Evolutionary conservation across 2,329 filamentous ascomycete species (phyloP).

Genomic region (Alternaria brassicae): DNA sequence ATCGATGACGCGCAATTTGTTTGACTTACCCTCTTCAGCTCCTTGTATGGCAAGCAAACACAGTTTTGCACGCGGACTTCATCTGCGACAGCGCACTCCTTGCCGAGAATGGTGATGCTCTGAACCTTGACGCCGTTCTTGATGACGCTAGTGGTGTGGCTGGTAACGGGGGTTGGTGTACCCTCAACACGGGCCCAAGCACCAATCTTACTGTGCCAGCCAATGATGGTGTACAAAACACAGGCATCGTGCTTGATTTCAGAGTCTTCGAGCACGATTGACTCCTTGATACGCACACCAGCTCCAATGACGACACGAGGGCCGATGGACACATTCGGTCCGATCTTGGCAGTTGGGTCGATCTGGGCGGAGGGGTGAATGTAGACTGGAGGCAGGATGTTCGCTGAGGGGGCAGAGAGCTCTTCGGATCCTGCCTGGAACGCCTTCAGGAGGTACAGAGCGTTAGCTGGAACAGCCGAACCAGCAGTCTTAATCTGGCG

Average conservation of each 20-base stretch:
- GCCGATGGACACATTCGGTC: conserved; percentile 94
- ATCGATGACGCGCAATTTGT: background rate
- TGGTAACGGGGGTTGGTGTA: conserved; percentile 83
- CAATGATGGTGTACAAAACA: conserved; percentile 93
- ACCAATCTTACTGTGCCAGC: conserved; percentile 93
- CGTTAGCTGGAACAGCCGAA: conserved; percentile 94
- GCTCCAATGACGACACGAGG: conserved; percentile 85
- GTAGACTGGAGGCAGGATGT: conserved; percentile 90
- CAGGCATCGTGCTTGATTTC: conserved; percentile 98
- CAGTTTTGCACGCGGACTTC: conserved; percentile 98
- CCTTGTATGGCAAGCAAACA: conserved; percentile 96
- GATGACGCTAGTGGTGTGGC: conserved; percentile 91
- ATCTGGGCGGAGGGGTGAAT: conserved; percentile 91
- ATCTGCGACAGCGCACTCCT: conserved; percentile 92
- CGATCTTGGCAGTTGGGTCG: conserved; percentile 93
- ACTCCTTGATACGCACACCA: conserved; percentile 91
- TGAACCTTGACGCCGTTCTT: conserved; percentile 99
- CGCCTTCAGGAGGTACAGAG: conserved; percentile 93
- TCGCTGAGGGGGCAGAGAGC: conserved; percentile 81
- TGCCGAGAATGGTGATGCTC: conserved; percentile 95
- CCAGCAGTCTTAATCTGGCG: conserved; percentile 99
- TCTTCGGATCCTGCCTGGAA: conserved; percentile 83
- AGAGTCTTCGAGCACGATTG: conserved; percentile 91
- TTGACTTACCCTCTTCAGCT: conserved; percentile 86
- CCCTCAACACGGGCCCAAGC: conserved; percentile 99